phyloP scores from a whole-genome alignment of 2,329 filamentous ascomycete genomes.

The Gnomoniopsis smithogilvyi region DNA sequence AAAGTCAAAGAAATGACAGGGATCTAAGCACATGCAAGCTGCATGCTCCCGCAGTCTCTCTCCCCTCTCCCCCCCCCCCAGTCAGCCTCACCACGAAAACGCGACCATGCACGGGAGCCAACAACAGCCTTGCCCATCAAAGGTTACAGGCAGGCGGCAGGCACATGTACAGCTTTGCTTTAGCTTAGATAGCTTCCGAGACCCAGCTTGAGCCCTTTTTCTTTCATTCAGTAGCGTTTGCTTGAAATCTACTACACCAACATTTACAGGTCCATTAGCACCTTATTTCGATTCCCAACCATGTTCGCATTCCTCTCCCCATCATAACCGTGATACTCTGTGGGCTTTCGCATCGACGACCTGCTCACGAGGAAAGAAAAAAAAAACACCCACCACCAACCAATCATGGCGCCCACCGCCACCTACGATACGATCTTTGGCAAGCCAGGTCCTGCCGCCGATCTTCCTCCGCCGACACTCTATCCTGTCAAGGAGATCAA shows the following conservation, averaged over 20 bases:
- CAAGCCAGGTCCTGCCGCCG: constrained; percentile 38
- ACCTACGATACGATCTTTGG: constrained; percentile 38
- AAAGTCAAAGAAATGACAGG: not conserved
- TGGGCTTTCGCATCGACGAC: not conserved
- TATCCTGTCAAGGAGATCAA: constrained; percentile 60
- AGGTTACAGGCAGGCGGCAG: constrained; percentile 5
- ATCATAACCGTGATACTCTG: constrained; percentile 10
- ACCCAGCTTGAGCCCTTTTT: not conserved
- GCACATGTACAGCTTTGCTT: not conserved
- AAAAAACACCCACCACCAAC: not conserved
- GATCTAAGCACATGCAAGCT: constrained; percentile 5
- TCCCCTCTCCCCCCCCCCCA: not conserved
- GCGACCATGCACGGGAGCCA: not conserved
- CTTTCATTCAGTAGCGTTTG: not conserved
- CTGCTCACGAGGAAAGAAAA: too few relatives aligned
- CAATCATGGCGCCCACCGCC: constrained; percentile 36
- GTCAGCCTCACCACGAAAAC: constrained; percentile 1
- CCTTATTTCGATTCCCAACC: not conserved
- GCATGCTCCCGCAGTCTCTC: not conserved
- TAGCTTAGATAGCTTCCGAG: not conserved
- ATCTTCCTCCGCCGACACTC: constrained; percentile 51
- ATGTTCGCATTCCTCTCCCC: constrained; percentile 7
- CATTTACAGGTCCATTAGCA: not conserved
- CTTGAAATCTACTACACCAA: not conserved
- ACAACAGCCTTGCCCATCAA: not conserved